Base-by-base conservation (phyloP, 2,329 filamentous ascomycete genomes). In the Fusarium odoratissimum region DNA sequence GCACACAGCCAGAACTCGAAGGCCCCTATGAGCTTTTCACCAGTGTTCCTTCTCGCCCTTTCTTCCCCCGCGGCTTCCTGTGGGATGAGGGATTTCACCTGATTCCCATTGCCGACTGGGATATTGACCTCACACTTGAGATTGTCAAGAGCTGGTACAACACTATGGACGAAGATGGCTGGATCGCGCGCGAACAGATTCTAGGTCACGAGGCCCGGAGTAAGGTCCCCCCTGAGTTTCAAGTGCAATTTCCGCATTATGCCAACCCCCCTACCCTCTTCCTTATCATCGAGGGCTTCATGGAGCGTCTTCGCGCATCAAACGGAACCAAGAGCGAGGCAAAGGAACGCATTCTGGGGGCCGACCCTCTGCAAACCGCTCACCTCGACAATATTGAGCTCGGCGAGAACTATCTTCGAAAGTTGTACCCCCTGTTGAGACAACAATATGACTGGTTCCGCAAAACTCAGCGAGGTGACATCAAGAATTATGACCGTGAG, bases 61-160 rank as follows among this genome's bases (percentile, higher is more conserved):
- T 99, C 85, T 99, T 99, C 83, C 96, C 96, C 3, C 89, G 96
- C 69, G 96, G 96, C 2, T 99, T 99, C 81, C 87, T 98, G 8
- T 99, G 96, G 96, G 96, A 99, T 77, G 96, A 99, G 81, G 96
- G 96, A 1, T 99, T 98, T 83, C 96, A 99, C 79, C 86, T 99
- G 40, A 86, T 97, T 52, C 95, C 95, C 4, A 91, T 99, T 60
- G 89, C 94, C 25, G 95, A 99, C 74, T 99, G 95, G 93, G 96
- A 99, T 80, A 90, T 95, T 58, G 95, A 98, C 78, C 87, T 98
- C 57, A 91, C 93, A 6, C 84, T 92, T 35, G 94, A 98, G 71
- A 94, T 99, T 73, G 89, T 98, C 70, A 93, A 92, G 83, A 97
- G 94, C 82, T 99, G 96, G 96, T 97, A 97, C 84, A 94, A 92